Percentiles rank a stretch among this genome's conserved stretches.
Evolutionary conservation across 345 rosid species (phyloP).

Genomic region (Balakata baccata): DNA sequence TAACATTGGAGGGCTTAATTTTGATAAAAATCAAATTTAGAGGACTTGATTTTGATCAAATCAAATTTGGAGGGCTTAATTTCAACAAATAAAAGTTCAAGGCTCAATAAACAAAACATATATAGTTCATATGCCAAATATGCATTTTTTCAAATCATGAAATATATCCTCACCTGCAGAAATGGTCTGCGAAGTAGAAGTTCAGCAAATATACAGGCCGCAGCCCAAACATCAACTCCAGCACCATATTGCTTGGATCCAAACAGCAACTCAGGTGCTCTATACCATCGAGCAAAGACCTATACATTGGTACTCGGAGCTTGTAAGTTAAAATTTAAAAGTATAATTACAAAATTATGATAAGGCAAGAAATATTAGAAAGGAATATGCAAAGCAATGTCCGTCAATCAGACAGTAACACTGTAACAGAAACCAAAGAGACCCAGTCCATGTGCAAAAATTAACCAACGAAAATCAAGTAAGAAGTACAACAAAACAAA

Average conservation of each 20-base stretch:
- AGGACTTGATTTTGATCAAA: no score
- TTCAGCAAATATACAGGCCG: conserved; percentile 90
- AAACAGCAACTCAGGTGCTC: conserved; percentile 92
- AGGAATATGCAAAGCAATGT: background rate
- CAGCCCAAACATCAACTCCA: conserved; percentile 96
- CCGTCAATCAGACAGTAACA: background rate
- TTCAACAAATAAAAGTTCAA: no score
- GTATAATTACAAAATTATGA: background rate
- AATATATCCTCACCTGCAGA: conserved; percentile 52
- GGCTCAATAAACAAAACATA: no score
- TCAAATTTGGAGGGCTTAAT: no score
- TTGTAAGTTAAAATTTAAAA: conserved; percentile 8
- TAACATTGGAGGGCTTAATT: no score
- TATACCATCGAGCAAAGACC: conserved; percentile 97
- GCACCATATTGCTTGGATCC: conserved; percentile 87
- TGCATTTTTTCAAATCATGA: background rate
- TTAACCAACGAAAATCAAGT: background rate
- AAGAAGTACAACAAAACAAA: background rate
- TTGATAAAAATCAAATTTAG: no score
- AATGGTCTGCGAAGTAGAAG: conserved; percentile 83
- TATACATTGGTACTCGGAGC: conserved; percentile 23
- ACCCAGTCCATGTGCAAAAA: background rate
- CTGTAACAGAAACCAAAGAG: background rate
- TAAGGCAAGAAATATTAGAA: background rate
- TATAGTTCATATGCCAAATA: no score